Percentiles rank a stretch among this genome's conserved stretches.
Evolutionary conservation across 805 yeast genomes (phyloP).

Genomic region (Yamadazyma scolyti): DNA sequence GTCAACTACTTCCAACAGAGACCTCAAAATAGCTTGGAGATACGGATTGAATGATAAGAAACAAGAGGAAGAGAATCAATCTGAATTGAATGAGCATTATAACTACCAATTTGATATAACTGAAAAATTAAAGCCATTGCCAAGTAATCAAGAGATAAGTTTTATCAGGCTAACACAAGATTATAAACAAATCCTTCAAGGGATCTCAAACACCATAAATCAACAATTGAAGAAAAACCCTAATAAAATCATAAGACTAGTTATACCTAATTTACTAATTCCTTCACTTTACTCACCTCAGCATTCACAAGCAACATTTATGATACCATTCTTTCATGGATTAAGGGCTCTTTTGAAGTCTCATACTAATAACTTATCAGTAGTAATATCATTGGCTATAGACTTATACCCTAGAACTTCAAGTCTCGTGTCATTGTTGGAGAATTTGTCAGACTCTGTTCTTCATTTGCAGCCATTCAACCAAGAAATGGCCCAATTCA

Average conservation of each 20-base stretch:
- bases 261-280: slow-evolving; percentile 73
- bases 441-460: slow-evolving; percentile 61
- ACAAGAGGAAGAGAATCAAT: slow-evolving; percentile 18
- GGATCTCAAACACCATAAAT: slow-evolving; percentile 38
- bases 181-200: slow-evolving; percentile 23
- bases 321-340: slow-evolving; percentile 59
- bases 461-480: slow-evolving; percentile 78
- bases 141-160: slow-evolving; percentile 58
- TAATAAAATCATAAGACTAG: slow-evolving; percentile 55
- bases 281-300: slow-evolving; percentile 68
- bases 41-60: slow-evolving; percentile 50
- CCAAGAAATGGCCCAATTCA: slow-evolving; percentile 61
- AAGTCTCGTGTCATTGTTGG: slow-evolving; percentile 46
- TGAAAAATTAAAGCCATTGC: slow-evolving; percentile 62
- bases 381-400: slow-evolving; percentile 56
- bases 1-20: slow-evolving; percentile 23
- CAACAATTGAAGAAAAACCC: slow-evolving; percentile 35
- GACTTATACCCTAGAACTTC: slow-evolving; percentile 61
- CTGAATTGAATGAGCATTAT: slow-evolving; percentile 46
- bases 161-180: slow-evolving; percentile 41
- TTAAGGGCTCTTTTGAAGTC: slow-evolving; percentile 52
- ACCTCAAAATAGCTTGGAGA: slow-evolving; percentile 91
- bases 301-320: slow-evolving; percentile 40
- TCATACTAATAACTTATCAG: slow-evolving; percentile 42
- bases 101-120: slow-evolving; percentile 75